Evolutionary conservation across 2,329 filamentous ascomycete genomes (phyloP), one percentile per base, ranked within the genome.

Genomic region (Calonectria pteridis): DNA sequence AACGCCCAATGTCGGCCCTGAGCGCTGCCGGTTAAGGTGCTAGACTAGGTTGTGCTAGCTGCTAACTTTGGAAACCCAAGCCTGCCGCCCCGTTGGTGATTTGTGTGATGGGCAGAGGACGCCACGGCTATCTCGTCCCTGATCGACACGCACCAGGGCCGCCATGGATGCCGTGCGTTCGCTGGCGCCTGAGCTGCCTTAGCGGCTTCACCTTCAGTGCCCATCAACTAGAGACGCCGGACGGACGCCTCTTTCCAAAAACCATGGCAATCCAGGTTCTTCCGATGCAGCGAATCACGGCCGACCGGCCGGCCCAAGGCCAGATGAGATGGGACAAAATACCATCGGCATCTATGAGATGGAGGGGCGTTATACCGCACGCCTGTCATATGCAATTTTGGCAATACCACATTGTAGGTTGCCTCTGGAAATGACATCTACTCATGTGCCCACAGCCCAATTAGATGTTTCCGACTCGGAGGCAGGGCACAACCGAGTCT

Each of bases 1-100:
- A 40, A 62, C 33, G 33, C 33, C 20, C 28, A 31, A 31, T 31
- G 29, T 31, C 51, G 51, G 28, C 28, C 51, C 16, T 55, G 51
- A 46, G 43, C 51, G 20, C 16, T 55, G 51, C 33, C 64, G 65
- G 40, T 23, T 3, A 51, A 43, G 62, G 65, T 29, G 31, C 26
- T n/a, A 31, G 29, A 33, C 55, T 51, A 69, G 20, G 26, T 50
- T 66, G 72, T 64, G 69, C 59, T 28, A 69, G 33, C 40, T 75
- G 58, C 78, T 80, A 80, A 74, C 58, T 74, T 77, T 77, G 73
- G 75, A 71, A 69, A 74, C 68, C 66, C 55, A 62, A 64, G 64
- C 68, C 70, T 71, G 37, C 33, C 37, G 49, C 7, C n/a, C 49
- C 40, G 40, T 46, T 46, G 40, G 40, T n/a, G 20, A n/a, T 46